Percentiles rank a stretch among this genome's conserved stretches.
These are phyloP conservation scores for Aspergillus spinulosporus DNA, from an alignment of 2,329 filamentous ascomycete genomes.

Conservation along the genomic window DNA sequence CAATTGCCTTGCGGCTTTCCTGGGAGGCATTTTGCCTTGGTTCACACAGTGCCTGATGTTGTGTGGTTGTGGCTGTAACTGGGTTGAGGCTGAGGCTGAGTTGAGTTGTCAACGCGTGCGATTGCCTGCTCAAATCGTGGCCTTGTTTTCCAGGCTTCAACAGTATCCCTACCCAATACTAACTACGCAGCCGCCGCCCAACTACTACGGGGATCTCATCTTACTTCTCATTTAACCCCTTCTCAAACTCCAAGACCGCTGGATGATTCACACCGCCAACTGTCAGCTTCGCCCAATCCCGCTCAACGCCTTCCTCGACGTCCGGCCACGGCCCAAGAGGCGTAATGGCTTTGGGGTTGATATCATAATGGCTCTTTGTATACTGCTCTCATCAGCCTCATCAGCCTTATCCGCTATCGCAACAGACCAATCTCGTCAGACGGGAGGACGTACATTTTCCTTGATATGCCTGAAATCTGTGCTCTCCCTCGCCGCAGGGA, in stretches of 20 bases:
- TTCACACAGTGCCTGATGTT: no score
- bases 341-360: slow-evolving; percentile 64
- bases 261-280: slow-evolving; percentile 26
- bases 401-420: background rate
- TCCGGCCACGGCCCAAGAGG: slow-evolving; percentile 62
- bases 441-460: slow-evolving; percentile 49
- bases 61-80: no score
- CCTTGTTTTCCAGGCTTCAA: background rate
- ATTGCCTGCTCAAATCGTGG: background rate
- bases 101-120: background rate
- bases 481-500: slow-evolving; percentile 56
- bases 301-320: slow-evolving; percentile 55
- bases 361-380: slow-evolving; percentile 60
- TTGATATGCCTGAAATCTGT: slow-evolving; percentile 69
- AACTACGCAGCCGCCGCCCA: no score
- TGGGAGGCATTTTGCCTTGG: background rate
- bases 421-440: background rate
- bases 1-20: background rate
- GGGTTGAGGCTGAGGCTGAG: background rate
- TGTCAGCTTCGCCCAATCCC: slow-evolving; percentile 50
- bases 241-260: slow-evolving; percentile 13
- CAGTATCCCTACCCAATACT: no score
- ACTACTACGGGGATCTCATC: no score
- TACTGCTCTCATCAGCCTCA: slow-evolving; percentile 32
- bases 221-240: background rate